Base-by-base conservation (phyloP, 177 flowering plant genomes). In the Vitis hybrid region DNA sequence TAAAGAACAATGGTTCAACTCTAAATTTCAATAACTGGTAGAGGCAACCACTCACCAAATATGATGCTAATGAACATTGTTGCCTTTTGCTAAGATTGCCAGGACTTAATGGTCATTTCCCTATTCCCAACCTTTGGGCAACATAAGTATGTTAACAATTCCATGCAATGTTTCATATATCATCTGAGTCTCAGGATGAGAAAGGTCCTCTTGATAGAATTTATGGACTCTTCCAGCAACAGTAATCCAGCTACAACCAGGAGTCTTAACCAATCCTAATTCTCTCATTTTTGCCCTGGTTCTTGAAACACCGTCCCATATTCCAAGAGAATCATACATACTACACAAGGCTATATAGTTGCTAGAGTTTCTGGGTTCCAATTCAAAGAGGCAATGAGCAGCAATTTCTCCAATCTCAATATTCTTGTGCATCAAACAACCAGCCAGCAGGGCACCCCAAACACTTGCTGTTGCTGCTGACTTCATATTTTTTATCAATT, bases 401-500 rank as follows among this genome's bases (percentile, higher is more conserved):
- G 89, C 88, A 64, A 82, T 69, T 78, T 86, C 88, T 56, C 88
- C 93, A 22, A 86, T 76, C 68, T 79, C 81, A 49, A 82, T 79
- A 70, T 87, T 87, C 69, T 77, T 85, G 67, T 82, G 82, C 63
- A 77, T 80, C 72, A 75, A 56, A 72, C 84, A 87, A 51, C 84
- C 83, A 64, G 84, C 79, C 33, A 88, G 84, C 51, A 88, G 70
- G 45, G 92, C 90, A 76, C 92, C 90, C 92, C 92, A 88, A 64
- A 84, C 76, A 72, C 86, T 82, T 9, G 84, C 80, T 12, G 80
- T 19, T 22, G 77, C 72, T 31, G 29, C 75, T 56, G 69, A 29
- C 31, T 76, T 79, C 80, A 78, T 74, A 12, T 56, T 71, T 45
- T 75, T 62, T 52, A 80, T 75, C 75, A 85, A 64, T 50, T 51